Evolutionary conservation across 352 stramenopile species (phyloP).

Genomic region (Plasmopara halstedii): DNA sequence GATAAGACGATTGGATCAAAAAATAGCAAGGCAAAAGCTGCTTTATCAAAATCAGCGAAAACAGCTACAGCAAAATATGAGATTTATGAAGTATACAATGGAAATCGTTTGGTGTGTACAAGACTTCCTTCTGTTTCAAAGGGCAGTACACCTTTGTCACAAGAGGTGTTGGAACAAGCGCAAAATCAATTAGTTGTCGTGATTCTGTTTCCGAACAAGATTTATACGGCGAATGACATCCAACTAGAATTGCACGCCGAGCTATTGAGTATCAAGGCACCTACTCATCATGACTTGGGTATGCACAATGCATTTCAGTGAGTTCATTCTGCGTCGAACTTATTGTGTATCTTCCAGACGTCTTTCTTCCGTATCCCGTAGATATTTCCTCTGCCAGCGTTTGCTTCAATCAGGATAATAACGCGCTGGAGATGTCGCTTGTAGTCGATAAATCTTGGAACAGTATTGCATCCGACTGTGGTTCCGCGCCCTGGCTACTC

Average conservation of each 20-base stretch:
- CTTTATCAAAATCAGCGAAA: constrained; percentile 9
- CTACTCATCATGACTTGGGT: constrained; percentile 47
- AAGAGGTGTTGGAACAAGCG: constrained; percentile 28
- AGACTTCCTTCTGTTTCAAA: constrained; percentile 28
- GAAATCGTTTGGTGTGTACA: constrained; percentile 17
- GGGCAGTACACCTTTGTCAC: constrained; percentile 34
- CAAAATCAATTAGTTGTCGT: constrained; percentile 26
- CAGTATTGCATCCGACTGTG: constrained; percentile 29
- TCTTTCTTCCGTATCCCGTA: constrained; percentile 68
- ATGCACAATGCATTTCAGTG: constrained; percentile 2
- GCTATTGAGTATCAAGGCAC: constrained; percentile 34
- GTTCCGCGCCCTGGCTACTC: constrained; percentile 63
- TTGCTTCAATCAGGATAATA: constrained; percentile 24
- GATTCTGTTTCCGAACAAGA: constrained; percentile 32
- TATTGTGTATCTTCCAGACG: constrained; percentile 13
- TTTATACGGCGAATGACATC: constrained; percentile 26
- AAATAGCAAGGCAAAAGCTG: constrained; percentile 7
- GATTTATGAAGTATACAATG: constrained; percentile 31
- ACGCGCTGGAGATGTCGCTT: constrained; percentile 30
- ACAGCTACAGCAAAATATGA: constrained; percentile 27
- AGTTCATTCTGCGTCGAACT: not conserved
- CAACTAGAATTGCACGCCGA: constrained; percentile 46
- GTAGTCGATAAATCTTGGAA: constrained; percentile 54
- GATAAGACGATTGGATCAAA: constrained; percentile 4
- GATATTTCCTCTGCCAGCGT: constrained; percentile 23